A percentile compares a stretch with the other conserved stretches of the same genome.
Evolutionary conservation across 129 eudicot genomes (phyloP).

Genomic region (Lonicera japonica): DNA sequence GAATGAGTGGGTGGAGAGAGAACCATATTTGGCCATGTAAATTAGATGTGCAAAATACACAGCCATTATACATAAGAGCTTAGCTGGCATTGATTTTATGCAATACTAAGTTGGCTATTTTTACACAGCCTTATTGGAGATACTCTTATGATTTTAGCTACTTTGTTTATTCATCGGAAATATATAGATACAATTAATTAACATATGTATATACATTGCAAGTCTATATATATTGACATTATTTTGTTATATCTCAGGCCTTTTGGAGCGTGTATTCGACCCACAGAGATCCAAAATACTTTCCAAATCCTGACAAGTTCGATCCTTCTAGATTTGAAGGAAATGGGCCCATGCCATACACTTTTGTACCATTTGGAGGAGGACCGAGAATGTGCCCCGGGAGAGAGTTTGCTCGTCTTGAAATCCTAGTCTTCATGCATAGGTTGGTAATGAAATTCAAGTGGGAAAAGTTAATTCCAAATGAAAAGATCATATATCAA

Average conservation of each 20-base stretch:
- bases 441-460: not conserved
- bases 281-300: not conserved
- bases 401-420: not conserved
- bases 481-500: not conserved
- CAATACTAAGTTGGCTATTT: no score
- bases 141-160: no score
- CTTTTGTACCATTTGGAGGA: slow-evolving; percentile 3
- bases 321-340: not conserved
- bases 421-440: slow-evolving; percentile 4
- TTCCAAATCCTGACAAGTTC: not conserved
- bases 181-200: no score
- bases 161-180: no score
- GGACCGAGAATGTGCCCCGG: slow-evolving; percentile 4
- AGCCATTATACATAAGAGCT: no score
- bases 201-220: no score
- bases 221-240: not conserved
- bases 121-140: no score
- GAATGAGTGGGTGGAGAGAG: no score
- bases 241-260: not conserved
- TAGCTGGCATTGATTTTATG: no score
- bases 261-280: not conserved
- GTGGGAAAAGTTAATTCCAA: not conserved
- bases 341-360: not conserved
- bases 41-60: no score
- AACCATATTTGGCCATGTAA: no score